A percentile compares a stretch with the other conserved stretches of the same genome.
Evolutionary conservation across 1,284 basidiomycete genomes (phyloP).

Genomic region (Leccinum griseonigrum): DNA sequence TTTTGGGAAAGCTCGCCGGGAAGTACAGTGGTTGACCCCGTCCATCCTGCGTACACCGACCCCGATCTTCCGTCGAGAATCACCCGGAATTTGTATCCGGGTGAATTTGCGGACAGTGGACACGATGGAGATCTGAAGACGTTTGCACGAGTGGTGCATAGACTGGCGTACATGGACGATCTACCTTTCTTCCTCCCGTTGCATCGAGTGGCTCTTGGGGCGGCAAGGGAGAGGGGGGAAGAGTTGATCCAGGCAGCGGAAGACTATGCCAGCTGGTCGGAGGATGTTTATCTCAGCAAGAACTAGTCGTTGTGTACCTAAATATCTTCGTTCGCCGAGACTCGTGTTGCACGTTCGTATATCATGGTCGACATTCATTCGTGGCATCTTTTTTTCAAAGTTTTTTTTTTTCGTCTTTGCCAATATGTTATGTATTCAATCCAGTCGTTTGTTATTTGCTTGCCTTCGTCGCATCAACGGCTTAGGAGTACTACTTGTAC

Average conservation of each 20-base stretch:
- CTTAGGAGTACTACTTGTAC: not conserved
- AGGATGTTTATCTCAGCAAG: constrained; percentile 22
- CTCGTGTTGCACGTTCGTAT: not conserved
- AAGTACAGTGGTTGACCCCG: constrained; percentile 7
- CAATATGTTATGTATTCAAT: not conserved
- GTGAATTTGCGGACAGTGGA: not conserved
- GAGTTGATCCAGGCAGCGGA: constrained; percentile 25
- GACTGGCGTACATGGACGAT: constrained; percentile 21
- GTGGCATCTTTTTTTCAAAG: not conserved
- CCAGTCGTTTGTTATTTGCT: not conserved
- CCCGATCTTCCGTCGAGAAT: not conserved
- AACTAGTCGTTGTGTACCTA: not conserved
- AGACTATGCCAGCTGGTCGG: constrained; percentile 31
- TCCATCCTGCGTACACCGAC: constrained; percentile 12
- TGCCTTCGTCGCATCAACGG: not conserved
- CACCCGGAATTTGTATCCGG: not conserved
- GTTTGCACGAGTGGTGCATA: constrained; percentile 20
- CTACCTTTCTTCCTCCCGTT: constrained; percentile 29
- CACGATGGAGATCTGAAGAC: constrained; percentile 24
- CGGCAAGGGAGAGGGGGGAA: constrained; percentile 26
- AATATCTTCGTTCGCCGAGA: not conserved
- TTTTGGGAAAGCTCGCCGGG: constrained; percentile 21
- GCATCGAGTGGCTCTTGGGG: constrained; percentile 23
- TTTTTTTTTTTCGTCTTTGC: not conserved
- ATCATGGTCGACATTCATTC: not conserved